Base-by-base conservation (phyloP, 2,329 filamentous ascomycete genomes). In the Cercospora sp. region DNA sequence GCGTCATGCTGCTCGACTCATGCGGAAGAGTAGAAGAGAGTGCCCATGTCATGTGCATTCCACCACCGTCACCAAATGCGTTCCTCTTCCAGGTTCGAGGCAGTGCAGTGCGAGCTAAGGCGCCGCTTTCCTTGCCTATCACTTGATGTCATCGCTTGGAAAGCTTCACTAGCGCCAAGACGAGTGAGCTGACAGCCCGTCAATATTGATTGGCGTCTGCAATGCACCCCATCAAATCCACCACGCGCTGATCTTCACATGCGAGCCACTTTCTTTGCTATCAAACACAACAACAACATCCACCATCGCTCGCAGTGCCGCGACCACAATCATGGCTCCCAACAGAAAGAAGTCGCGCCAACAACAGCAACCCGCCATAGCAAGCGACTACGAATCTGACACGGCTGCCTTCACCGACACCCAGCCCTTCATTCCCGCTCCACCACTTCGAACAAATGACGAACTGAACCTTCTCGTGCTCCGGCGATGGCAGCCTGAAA, bases 401-500 rank as follows among this genome's bases (percentile, higher is more conserved):
- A 55, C 68, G 59, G 42, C 75, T 69, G 65, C 71, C 65, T 60
- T 73, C 64, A 77, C 79, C 61, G 73, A 78, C 70, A 74, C 66
- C n/a, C 66, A 57, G 30, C 65, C 30, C 18, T 60, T 64, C n/a
- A 72, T 78, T 60, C 79, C 80, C 28, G 78, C 79, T 30, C 83
- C 83, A 51, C 83, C 83, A 64, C 78, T 81, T 39, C 89, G 91
- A 72, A 90, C 90, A 70, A 95, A 94, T 79, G 91, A 90, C 65
- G 90, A 96, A 73, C 89, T 98, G 76, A 98, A 98, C 82, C 85
- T 96, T 72, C 85, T 88, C 60, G 94, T 97, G 45, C 85, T 98
- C 39, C 89, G 87, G 67, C 91, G 93, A 72, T 92, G 97, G 81
- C 87, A 92, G 67, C 91, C 93, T 33, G 86, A 87, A 67, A 88